A percentile compares a stretch with the other conserved stretches of the same genome.
Evolutionary conservation across 345 rosid species (phyloP).

Genomic region (Eucalyptus viminalis): DNA sequence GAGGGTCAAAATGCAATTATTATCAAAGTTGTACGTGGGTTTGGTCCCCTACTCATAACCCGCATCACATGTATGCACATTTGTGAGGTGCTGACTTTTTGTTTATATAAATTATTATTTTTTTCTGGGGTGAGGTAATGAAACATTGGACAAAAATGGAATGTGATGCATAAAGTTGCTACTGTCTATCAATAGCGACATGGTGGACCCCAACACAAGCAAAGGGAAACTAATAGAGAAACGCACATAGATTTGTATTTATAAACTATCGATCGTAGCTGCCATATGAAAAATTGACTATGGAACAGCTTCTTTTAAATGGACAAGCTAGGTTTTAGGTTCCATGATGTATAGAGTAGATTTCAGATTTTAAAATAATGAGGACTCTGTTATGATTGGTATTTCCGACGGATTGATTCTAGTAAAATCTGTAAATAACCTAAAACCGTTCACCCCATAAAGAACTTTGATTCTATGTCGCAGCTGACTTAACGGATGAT

Average conservation of each 20-base stretch:
- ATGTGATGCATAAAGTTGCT: background rate
- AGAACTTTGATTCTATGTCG: fast-evolving
- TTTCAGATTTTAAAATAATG: no score
- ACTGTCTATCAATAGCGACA: background rate
- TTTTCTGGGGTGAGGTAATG: background rate
- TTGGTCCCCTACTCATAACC: background rate
- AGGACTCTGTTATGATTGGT: fast-evolving
- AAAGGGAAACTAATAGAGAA: background rate
- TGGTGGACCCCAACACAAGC: background rate
- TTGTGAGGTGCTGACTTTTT: background rate
- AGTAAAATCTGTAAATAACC: no score
- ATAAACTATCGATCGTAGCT: fast-evolving
- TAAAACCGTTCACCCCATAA: background rate
- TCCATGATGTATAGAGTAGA: fast-evolving
- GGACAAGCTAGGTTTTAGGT: fast-evolving
- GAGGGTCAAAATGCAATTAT: background rate
- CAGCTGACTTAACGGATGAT: background rate
- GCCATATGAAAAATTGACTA: background rate
- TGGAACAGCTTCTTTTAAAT: background rate
- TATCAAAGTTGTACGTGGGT: background rate
- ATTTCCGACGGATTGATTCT: fast-evolving
- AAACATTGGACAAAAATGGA: background rate
- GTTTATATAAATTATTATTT: background rate
- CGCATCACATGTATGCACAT: background rate
- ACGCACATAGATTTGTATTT: background rate